Base-by-base conservation (phyloP, 257 asterid species). In the Voacanga thouarsii region DNA sequence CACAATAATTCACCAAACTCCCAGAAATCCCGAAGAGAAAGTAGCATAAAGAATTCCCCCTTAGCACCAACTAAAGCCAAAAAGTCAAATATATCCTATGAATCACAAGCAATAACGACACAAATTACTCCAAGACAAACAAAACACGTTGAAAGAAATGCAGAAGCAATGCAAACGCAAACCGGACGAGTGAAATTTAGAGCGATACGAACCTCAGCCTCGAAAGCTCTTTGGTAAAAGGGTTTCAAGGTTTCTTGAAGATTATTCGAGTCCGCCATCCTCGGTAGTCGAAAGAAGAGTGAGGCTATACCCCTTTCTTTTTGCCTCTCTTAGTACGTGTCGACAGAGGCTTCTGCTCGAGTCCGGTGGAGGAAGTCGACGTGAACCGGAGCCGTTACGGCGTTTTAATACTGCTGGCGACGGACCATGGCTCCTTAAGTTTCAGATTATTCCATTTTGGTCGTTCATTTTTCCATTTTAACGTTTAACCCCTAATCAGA, bases 141-240 rank as follows among this genome's bases (percentile, higher is more conserved):
- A 28, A 18, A 43, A 56, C 59, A 77, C 28, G 3, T 49, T 30
- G 23, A 33, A 26, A 65, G n/a, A 10, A 63, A 18, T 43, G 18
- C 8, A 21, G 28, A 10, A 44, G 24, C 12, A 1, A 44, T 1
- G 19, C 10, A 69, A 24, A 56, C 1, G 30, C 44, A 51, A 1
- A 49, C 7, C 4, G 53, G 43, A 7, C 0, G 55, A 28, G 10
- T 10, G n/a, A 60, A 49, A 49, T 30, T 51, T 24, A 16, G 12
- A 69, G 68, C 24, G 53, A 7, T 43, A 16, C 28, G 14, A 53
- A 91, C 98, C 98, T 93, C 96, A 60, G 97, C 97, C 76, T 93
- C 94, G 26, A 89, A 75, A 78, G 98, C 97, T 88, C 97, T 88
- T 71, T 86, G 88, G 82, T 88, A 81, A 81, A 91, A 88, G 82